A percentile compares a stretch with the other conserved stretches of the same genome.
Conservation (phyloP, 2,329 filamentous ascomycete genomes). For the Cyphellophora europaea region DNA sequence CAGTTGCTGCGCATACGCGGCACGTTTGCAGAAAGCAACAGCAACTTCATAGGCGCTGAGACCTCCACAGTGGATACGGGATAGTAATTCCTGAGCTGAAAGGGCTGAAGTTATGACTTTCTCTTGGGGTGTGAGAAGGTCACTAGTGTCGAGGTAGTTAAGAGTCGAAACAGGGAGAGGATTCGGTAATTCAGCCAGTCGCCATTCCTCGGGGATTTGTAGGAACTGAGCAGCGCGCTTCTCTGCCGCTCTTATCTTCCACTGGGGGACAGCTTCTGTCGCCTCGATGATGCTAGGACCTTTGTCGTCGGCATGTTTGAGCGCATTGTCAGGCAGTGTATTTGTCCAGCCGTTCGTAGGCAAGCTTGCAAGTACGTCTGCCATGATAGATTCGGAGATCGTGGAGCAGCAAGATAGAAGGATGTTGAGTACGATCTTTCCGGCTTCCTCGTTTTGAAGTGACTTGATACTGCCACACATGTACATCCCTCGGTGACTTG, state of each 20-base stretch:
- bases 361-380: too few species aligned
- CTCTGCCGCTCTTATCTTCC: neutral
- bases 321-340: too few species aligned
- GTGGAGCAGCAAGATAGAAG: too few species aligned
- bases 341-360: too few species aligned
- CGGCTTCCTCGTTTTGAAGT: too few species aligned
- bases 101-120: slow-evolving; percentile 37
- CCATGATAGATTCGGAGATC: too few species aligned
- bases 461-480: too few species aligned
- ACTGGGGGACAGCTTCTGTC: neutral
- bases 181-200: slow-evolving; percentile 6
- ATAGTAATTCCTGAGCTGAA: slow-evolving; percentile 29
- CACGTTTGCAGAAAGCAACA: slow-evolving; percentile 16
- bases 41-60: slow-evolving; percentile 13
- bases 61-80: slow-evolving; percentile 2
- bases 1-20: slow-evolving; percentile 17
- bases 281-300: too few species aligned
- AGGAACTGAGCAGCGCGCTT: neutral
- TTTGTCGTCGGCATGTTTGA: too few species aligned
- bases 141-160: slow-evolving; percentile 13
- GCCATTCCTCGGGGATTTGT: slow-evolving; percentile 20
- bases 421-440: too few species aligned
- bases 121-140: slow-evolving; percentile 33
- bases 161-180: neutral
- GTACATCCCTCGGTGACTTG: too few species aligned